Percentiles rank a stretch among this genome's conserved stretches.
phyloP scores from a whole-genome alignment of 2,329 filamentous ascomycete species.

The Fusarium sambucinum region DNA sequence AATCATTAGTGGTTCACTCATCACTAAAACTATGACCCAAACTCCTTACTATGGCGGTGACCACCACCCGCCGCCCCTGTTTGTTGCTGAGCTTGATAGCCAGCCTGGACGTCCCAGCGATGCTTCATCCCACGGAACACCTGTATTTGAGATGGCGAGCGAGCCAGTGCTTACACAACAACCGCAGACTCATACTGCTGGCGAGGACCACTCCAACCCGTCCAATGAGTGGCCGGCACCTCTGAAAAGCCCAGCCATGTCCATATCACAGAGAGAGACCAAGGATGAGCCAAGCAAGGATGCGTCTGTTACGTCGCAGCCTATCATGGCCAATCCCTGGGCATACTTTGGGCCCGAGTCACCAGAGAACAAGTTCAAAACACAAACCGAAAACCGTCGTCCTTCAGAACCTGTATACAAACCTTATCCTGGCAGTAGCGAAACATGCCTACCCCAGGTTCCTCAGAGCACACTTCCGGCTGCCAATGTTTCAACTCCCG shows the following conservation, averaged over 20 bases:
- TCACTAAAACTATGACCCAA: conserved; percentile 31
- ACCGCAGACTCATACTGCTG: conserved; percentile 1
- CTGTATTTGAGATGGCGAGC: conserved; percentile 52
- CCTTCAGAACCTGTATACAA: conserved; percentile 30
- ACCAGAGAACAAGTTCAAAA: conserved; percentile 9
- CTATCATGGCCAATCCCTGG: conserved; percentile 51
- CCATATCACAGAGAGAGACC: conserved; percentile 7
- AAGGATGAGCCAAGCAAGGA: conserved; percentile 23
- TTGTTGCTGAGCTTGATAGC: conserved; percentile 51
- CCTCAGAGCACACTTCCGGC: conserved; percentile 35
- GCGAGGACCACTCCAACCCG: conserved; percentile 11
- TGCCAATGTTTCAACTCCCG: conserved; percentile 25
- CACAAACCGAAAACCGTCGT: conserved; percentile 12
- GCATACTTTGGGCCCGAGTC: conserved; percentile 49
- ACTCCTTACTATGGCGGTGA: conserved; percentile 27
- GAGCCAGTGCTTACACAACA: conserved; percentile 40
- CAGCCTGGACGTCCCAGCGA: conserved; percentile 31
- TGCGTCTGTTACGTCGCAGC: neutral
- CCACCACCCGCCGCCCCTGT: conserved; percentile 44
- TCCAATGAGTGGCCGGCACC: conserved; percentile 51
- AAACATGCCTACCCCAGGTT: conserved; percentile 22
- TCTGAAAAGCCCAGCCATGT: conserved; percentile 38
- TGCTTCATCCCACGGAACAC: conserved; percentile 33
- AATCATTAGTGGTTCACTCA: neutral
- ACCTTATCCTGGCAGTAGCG: conserved; percentile 32